A percentile compares a stretch with the other conserved stretches of the same genome.
phyloP scores from a whole-genome alignment of 2,329 filamentous ascomycete genomes.

The Tolypocladium pustulatum region DNA sequence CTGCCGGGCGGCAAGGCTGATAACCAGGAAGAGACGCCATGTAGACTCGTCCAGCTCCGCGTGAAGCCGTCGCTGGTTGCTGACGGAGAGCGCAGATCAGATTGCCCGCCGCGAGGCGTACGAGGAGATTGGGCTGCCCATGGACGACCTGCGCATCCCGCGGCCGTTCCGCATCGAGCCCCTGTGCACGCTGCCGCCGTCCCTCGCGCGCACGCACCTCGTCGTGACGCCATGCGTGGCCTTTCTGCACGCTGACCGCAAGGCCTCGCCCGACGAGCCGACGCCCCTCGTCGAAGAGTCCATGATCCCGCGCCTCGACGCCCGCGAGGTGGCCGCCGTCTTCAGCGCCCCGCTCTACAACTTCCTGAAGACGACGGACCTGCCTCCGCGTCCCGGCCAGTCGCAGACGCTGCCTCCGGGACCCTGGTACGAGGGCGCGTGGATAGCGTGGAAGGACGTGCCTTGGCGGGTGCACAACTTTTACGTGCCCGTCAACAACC shows the following conservation, averaged over 20 bases:
- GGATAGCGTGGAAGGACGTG: constrained; percentile 68
- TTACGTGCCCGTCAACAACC: constrained; percentile 68
- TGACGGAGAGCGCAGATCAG: constrained; percentile 40
- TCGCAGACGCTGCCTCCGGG: constrained; percentile 32
- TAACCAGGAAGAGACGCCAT: constrained; percentile 45
- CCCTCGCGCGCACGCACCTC: constrained; percentile 62
- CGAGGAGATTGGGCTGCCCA: constrained; percentile 86
- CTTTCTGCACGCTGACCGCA: constrained; percentile 57
- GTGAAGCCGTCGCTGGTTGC: not conserved
- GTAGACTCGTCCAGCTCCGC: constrained; percentile 23
- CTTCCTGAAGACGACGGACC: constrained; percentile 57
- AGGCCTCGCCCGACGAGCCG: constrained; percentile 14
- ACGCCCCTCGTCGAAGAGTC: constrained; percentile 50
- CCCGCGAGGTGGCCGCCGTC: constrained; percentile 84
- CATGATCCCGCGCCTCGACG: constrained; percentile 72
- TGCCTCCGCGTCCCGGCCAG: constrained; percentile 29
- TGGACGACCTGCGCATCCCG: constrained; percentile 58
- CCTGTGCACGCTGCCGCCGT: constrained; percentile 72
- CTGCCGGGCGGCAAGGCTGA: constrained; percentile 72
- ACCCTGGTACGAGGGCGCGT: constrained; percentile 76
- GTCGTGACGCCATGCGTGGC: constrained; percentile 69
- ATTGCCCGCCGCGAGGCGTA: constrained; percentile 83
- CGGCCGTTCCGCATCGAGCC: constrained; percentile 76
- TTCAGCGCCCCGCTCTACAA: constrained; percentile 84
- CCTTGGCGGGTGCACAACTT: constrained; percentile 90